Base-by-base conservation (phyloP, 1,284 basidiomycete species). In the Tilletia setariae region DNA sequence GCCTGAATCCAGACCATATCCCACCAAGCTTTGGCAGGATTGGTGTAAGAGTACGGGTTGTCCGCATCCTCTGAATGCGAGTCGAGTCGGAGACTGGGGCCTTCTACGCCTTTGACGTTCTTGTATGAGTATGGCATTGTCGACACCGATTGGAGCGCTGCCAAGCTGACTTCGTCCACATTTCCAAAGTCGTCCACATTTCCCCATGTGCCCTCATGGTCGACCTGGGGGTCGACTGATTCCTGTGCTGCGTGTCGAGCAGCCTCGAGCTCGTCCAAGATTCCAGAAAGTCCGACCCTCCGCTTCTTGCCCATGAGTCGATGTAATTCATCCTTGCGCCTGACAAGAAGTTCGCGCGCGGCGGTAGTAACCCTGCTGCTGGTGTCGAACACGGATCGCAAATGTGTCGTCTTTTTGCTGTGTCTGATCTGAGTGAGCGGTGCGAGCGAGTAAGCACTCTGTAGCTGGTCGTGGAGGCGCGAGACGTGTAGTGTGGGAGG, bases 401-500 rank as follows among this genome's bases (percentile, higher is more conserved):
- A 30, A 19, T 32, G 30, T 4, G 21, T 40, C 28, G 56, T 61
- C 28, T 61, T 61, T 16, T 30, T 25, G 32, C 56, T 40, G 4
- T 61, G 56, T 40, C 56, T 32, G 56, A 61, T 61, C 9, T 61
- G 28, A 16, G 32, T 61, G n/a, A 30, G 56, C 32, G 56, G 56
- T 11, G 56, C 56, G 56, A 61, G 56, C 6, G 56, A 61, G 56
- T 61, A 61, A 3, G 28, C 56, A 6, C 35, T 61, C 25, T 35
- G 56, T 11, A 61, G 56, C 28, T n/a, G 28, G 15, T 61, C 56
- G 16, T 61, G 32, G 15, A 61, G 56, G 7, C 56, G 56, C 15
- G 56, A 35, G 9, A 61, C 56, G 56, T 61, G 32, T 16, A 61
- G 56, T 28, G 56, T n/a, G 19, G 56, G 56, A n/a, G 56, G 56